Percentiles rank a stretch among this genome's conserved stretches.
phyloP scores from a whole-genome alignment of 2,329 filamentous ascomycete species.

The Salinomyces thailandicus region DNA sequence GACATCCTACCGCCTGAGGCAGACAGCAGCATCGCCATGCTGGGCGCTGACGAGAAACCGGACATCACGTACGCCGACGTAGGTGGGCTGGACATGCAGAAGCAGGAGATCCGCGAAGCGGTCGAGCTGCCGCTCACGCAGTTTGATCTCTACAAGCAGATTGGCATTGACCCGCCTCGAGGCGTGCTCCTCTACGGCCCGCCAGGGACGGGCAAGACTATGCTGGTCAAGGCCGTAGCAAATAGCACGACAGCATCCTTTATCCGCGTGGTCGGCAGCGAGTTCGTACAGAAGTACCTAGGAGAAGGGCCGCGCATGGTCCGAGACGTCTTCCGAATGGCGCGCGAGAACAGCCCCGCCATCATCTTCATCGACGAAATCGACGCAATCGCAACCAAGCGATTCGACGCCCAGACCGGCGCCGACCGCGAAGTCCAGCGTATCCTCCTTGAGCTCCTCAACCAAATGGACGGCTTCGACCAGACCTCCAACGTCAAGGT shows the following conservation, averaged over 20 bases:
- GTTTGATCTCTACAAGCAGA: slow-evolving; percentile 98
- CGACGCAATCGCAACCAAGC: slow-evolving; percentile 96
- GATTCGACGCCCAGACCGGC: slow-evolving; percentile 96
- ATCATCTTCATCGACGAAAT: slow-evolving; percentile 99
- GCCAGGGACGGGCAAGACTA: slow-evolving; percentile 91
- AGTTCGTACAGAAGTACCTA: slow-evolving; percentile 98
- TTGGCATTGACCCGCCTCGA: slow-evolving; percentile 94
- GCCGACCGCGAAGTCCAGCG: slow-evolving; percentile 97
- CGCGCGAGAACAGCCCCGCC: slow-evolving; percentile 90
- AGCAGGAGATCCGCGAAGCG: slow-evolving; percentile 96
- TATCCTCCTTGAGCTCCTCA: slow-evolving; percentile 91
- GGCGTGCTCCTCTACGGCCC: slow-evolving; percentile 94
- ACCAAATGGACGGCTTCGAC: slow-evolving; percentile 99
- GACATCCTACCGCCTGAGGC: slow-evolving; percentile 98
- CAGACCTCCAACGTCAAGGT: slow-evolving; percentile 99
- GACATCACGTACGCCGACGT: slow-evolving; percentile 98
- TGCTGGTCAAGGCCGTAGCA: slow-evolving; percentile 95
- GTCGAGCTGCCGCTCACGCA: slow-evolving; percentile 94
- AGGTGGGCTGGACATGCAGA: slow-evolving; percentile 97
- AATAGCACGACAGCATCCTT: slow-evolving; percentile 98
- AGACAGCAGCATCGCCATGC: slow-evolving; percentile 97
- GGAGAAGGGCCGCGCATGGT: slow-evolving; percentile 98
- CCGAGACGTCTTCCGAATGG: slow-evolving; percentile 97
- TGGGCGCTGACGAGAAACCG: slow-evolving; percentile 91
- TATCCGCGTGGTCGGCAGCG: slow-evolving; percentile 93